phyloP scores from a whole-genome alignment of 768 basidiomycete genomes.

The Naganishia vaughanmartiniae region DNA sequence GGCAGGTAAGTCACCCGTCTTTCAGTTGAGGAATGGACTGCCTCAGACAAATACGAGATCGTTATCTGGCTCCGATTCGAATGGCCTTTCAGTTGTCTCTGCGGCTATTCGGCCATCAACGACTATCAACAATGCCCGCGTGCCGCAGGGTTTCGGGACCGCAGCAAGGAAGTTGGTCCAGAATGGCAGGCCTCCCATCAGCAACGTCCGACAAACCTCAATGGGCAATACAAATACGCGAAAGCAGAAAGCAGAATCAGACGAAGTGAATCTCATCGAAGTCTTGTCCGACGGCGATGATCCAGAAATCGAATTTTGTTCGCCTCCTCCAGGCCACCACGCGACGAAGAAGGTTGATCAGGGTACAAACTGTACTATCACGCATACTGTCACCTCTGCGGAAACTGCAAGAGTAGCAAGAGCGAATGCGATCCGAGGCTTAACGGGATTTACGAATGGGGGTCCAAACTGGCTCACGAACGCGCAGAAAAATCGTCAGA shows the following conservation, averaged over 20 bases:
- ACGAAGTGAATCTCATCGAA: slow-evolving; percentile 2
- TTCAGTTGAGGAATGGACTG: not conserved
- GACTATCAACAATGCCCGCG: not conserved
- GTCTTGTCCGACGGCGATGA: slow-evolving; percentile 20
- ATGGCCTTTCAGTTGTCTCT: not conserved
- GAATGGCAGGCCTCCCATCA: not conserved
- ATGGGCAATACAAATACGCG: not conserved
- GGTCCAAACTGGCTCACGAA: slow-evolving; percentile 11
- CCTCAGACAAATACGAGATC: not conserved
- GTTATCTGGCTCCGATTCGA: slow-evolving; percentile 5
- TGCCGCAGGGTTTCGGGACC: not conserved
- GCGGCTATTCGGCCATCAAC: not conserved
- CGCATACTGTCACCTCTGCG: not conserved
- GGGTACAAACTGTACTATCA: no score
- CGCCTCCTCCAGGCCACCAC: slow-evolving; percentile 1
- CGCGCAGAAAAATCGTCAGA: slow-evolving; percentile 1
- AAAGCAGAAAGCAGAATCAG: not conserved
- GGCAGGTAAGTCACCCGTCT: not conserved
- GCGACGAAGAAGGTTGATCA: not conserved
- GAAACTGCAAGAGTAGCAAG: slow-evolving; percentile 18
- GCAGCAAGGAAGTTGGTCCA: no score
- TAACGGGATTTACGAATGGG: not conserved
- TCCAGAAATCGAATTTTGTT: slow-evolving; percentile 11
- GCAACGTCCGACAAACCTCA: not conserved
- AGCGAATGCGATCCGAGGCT: slow-evolving; percentile 13